Conservation (phyloP, 1,139 yeast species). For the Nadsonia commutata region DNA sequence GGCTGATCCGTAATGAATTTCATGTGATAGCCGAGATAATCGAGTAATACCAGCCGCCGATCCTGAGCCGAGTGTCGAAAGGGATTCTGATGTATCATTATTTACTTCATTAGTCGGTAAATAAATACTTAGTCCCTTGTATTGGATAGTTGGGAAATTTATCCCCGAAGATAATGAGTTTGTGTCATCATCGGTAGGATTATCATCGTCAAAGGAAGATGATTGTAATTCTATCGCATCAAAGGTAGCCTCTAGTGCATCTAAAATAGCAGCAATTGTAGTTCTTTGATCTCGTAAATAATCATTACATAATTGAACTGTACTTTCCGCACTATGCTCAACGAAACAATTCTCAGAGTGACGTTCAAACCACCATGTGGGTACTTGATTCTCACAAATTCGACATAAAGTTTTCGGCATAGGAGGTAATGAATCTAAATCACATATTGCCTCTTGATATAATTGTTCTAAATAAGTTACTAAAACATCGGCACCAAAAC, state of each 20-base stretch:
- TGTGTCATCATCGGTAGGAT: not conserved
- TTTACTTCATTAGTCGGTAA: not conserved
- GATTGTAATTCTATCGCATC: not conserved
- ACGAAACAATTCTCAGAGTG: constrained; percentile 81
- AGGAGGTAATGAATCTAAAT: constrained; percentile 52
- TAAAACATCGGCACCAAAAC: constrained; percentile 79
- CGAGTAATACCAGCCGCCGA: no score
- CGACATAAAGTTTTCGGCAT: constrained; percentile 75
- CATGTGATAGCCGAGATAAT: not conserved
- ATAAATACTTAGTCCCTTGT: not conserved
- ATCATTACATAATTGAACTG: constrained; percentile 69
- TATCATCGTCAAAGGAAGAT: not conserved
- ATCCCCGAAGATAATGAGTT: not conserved
- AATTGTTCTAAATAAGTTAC: constrained; percentile 56
- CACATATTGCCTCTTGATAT: constrained; percentile 44
- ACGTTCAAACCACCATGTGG: constrained; percentile 91
- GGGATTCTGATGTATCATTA: not conserved
- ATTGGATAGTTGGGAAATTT: not conserved
- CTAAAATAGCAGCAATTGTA: constrained; percentile 26
- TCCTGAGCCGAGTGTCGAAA: no score
- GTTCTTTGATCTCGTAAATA: constrained; percentile 56
- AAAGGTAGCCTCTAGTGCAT: constrained; percentile 9
- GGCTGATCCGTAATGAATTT: not conserved
- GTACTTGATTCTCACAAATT: constrained; percentile 82
- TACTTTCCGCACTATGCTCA: constrained; percentile 73